Evolutionary conservation across 192 early-diverging fungal species (phyloP), one percentile per base, ranked within the genome.

Genomic region (Gigaspora rosea): DNA sequence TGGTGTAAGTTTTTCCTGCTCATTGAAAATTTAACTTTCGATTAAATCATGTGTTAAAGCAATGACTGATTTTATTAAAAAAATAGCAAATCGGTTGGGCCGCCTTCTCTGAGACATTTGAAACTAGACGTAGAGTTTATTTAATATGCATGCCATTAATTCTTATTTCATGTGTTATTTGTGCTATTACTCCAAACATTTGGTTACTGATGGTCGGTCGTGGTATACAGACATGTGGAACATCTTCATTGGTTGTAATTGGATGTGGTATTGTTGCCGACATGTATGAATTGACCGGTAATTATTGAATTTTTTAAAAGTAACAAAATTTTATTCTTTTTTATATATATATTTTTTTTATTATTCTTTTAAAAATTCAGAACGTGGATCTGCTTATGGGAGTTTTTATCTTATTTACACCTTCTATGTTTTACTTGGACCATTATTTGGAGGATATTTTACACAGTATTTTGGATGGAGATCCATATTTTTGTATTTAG

Each of bases 311-410:
- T 61, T 8, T 61, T 61, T 33, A 22, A 61, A 27, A 61, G 32
- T n/a, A 61, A 27, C 16, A 61, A 20, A 27, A 1, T 27, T 9
- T 61, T 27, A 3, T 10, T 61, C n/a, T n/a, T 8, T 61, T 20
- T 22, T n/a, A 0, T 61, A 59, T 59, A n/a, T 59, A 22, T 22
- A 10, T 27, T 9, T 11, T 61, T 61, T 22, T 20, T 61, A 27
- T 11, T 20, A 27, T 61, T 11, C 22, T 61, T 27, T n/a, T 47
- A 4, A 11, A 8, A 50, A 46, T 47, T 41, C 0, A 68, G 82
- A 83, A 52, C 79, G 82, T 20, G 82, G 82, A 46, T n/a, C 77
- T 15, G 82, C 82, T 32, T 80, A 80, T 78, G 82, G 82, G 3
- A 33, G 79, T 2, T 83, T 71, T 47, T 83, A 79, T 57, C 54